These are phyloP conservation scores for Acorus gramineus DNA, from an alignment of 106 monocot genomes.

Conservation along the genomic window DNA sequence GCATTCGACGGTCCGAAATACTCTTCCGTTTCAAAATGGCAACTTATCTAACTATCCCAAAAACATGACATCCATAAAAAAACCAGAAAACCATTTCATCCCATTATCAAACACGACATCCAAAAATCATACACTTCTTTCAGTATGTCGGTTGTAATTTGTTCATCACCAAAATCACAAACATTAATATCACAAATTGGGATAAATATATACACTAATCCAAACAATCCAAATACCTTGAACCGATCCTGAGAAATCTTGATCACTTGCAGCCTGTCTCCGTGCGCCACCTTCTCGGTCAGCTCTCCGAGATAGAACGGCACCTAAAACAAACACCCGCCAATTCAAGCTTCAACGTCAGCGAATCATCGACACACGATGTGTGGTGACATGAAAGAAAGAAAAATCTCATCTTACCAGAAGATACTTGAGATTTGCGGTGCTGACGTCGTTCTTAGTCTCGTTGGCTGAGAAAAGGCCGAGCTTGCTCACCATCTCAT, in stretches of 20 bases:
- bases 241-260: constrained; percentile 60
- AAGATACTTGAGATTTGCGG: constrained; percentile 84
- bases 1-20: too few relatives aligned
- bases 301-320: constrained; percentile 82
- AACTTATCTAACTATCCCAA: too few relatives aligned
- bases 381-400: neutral
- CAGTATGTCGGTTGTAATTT: too few relatives aligned
- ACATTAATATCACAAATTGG: neutral
- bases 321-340: constrained; percentile 21
- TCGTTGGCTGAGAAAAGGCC: constrained; percentile 90
- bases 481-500: constrained; percentile 85
- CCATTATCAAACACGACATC: too few relatives aligned
- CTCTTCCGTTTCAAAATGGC: too few relatives aligned
- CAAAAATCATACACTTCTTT: too few relatives aligned
- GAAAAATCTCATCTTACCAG: constrained; percentile 31
- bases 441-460: constrained; percentile 88
- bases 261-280: constrained; percentile 58
- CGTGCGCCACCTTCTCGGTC: constrained; percentile 58
- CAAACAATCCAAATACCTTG: constrained; percentile 25
- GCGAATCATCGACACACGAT: too few relatives aligned
- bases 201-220: neutral
- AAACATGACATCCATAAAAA: too few relatives aligned
- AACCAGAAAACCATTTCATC: too few relatives aligned
- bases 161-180: neutral
- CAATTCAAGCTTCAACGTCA: too few relatives aligned